These are phyloP conservation scores for Ceratocystis alfenasii DNA, from an alignment of 2,329 filamentous ascomycete genomes.

Conservation along the genomic window DNA sequence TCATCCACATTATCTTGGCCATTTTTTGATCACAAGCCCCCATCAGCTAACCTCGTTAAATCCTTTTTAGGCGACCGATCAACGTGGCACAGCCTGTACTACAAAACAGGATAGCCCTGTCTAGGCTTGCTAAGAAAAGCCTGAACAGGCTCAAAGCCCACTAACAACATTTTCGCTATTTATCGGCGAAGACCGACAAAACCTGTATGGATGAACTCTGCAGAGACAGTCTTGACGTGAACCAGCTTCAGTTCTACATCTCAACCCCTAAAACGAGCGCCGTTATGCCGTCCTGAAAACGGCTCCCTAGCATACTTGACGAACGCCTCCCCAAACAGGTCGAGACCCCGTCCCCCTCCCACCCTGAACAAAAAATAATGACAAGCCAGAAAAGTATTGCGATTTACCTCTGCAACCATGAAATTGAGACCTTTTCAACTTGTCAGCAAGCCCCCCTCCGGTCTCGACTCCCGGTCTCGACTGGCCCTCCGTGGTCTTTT, in stretches of 20 bases:
- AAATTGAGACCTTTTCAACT: neutral
- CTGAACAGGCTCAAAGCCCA: neutral
- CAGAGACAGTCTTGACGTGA: no score
- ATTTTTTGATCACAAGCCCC: neutral
- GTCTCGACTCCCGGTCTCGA: neutral
- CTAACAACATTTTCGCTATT: no score
- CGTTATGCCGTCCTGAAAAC: no score
- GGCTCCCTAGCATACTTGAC: no score
- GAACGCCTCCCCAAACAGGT: neutral
- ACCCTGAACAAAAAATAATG: neutral
- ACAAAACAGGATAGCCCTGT: neutral
- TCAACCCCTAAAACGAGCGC: no score
- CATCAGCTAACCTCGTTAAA: neutral
- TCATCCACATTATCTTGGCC: neutral
- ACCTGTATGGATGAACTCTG: no score
- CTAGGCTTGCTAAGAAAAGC: no score
- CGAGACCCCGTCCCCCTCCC: neutral
- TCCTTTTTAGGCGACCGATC: neutral
- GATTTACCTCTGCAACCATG: conserved; percentile 1
- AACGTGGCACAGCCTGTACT: neutral
- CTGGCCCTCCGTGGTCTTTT: neutral
- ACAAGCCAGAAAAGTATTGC: neutral
- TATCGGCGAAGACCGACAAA: no score
- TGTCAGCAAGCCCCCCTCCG: neutral
- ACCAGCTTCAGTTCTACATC: no score